Conservation (phyloP, 169 alveolate genomes). For the Eimeria brunetti region DNA sequence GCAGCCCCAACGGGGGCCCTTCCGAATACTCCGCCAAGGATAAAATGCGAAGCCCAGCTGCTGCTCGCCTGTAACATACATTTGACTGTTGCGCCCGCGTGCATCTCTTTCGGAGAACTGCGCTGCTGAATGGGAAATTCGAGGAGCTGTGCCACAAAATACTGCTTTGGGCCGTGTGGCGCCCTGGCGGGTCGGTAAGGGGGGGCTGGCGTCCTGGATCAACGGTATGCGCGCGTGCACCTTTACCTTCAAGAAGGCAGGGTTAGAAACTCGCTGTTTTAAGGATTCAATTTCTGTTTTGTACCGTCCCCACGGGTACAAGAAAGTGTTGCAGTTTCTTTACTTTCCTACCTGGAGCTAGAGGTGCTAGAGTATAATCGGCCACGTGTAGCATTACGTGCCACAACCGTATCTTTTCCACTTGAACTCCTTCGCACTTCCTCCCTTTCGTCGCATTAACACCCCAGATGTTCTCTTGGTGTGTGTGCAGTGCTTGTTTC, state of each 20-base stretch:
- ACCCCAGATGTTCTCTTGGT: not conserved
- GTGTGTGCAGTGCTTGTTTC: not conserved
- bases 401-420: not conserved
- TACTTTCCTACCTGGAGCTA: not conserved
- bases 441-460: not conserved
- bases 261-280: not conserved
- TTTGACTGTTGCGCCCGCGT: not conserved
- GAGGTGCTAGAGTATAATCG: not conserved
- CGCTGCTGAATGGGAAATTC: not conserved
- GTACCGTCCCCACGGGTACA: not conserved
- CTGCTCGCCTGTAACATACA: not conserved
- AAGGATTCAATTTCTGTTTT: not conserved
- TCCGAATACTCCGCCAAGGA: not conserved
- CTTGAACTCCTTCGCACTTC: not conserved
- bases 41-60: not conserved
- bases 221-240: not conserved
- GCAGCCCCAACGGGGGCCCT: constrained; percentile 53
- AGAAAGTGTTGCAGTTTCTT: not conserved
- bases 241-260: not conserved
- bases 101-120: not conserved
- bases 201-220: not conserved
- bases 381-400: not conserved
- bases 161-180: not conserved
- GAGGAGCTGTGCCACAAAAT: not conserved
- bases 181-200: too few relatives aligned